phyloP scores from a whole-genome alignment of 176 grass and related monocot genomes.

The Otatea glauca region DNA sequence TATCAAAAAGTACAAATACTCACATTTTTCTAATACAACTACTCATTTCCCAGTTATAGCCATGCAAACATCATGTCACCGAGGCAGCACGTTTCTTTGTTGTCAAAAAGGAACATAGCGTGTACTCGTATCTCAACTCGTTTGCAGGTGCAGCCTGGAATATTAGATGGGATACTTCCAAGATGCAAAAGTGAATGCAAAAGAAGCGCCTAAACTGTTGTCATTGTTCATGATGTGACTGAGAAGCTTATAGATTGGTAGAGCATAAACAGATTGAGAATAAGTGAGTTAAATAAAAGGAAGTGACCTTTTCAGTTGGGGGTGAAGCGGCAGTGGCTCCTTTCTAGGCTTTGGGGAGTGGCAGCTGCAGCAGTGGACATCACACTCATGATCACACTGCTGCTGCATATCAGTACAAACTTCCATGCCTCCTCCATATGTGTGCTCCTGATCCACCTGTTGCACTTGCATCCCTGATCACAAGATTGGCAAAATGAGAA shows the following conservation, averaged over 20 bases:
- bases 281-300: constrained; percentile 52
- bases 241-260: constrained; percentile 38
- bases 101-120: not conserved
- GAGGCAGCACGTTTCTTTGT: not conserved
- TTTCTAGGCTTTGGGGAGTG: constrained; percentile 57
- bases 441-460: constrained; percentile 40
- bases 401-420: constrained; percentile 37
- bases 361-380: constrained; percentile 26
- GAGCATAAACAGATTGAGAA: not conserved
- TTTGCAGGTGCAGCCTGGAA: not conserved
- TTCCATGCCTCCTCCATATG: constrained; percentile 46
- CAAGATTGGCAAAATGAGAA: constrained; percentile 33
- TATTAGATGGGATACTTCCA: constrained; percentile 31
- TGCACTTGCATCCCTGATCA: constrained; percentile 43
- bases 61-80: constrained; percentile 14
- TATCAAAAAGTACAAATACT: not conserved
- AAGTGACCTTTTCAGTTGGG: constrained; percentile 72
- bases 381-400: constrained; percentile 47
- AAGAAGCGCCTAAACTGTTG: constrained; percentile 23
- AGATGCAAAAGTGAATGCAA: constrained; percentile 22
- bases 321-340: constrained; percentile 43
- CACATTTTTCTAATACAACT: not conserved
- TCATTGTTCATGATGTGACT: constrained; percentile 50
- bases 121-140: not conserved
- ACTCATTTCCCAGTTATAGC: not conserved